Conservation (phyloP, 2,329 filamentous ascomycete species). For the Arthrocladium fulminans region DNA sequence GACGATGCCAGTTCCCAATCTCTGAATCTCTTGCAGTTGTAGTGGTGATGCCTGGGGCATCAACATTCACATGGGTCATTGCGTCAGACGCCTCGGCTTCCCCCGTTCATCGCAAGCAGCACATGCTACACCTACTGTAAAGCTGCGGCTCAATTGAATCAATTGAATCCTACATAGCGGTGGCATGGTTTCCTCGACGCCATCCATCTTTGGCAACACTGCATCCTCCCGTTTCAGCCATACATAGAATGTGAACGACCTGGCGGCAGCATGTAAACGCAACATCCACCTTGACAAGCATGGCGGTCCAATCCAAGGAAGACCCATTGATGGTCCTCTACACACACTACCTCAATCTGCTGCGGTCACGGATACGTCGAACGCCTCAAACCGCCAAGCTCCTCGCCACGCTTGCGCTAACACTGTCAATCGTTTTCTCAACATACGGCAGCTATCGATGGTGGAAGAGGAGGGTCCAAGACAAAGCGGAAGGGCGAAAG, state of each 20-base stretch:
- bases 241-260: too few species aligned
- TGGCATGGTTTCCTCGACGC: too few species aligned
- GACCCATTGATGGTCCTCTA: constrained; percentile 59
- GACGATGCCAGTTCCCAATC: too few species aligned
- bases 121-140: neutral
- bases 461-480: constrained; percentile 64
- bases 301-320: constrained; percentile 85
- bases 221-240: too few species aligned
- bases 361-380: constrained; percentile 46
- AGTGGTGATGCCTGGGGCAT: neutral
- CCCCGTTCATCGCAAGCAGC: neutral
- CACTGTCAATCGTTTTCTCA: constrained; percentile 67
- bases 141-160: neutral
- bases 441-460: constrained; percentile 71
- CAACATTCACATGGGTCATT: neutral
- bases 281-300: constrained; percentile 30
- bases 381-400: constrained; percentile 65
- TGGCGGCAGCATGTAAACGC: neutral
- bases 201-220: too few species aligned
- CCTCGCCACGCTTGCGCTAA: constrained; percentile 65
- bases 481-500: constrained; percentile 72
- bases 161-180: neutral
- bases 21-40: too few species aligned
- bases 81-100: neutral
- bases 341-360: constrained; percentile 43